phyloP scores from a whole-genome alignment of 176 grass and related monocot species.

The Thinopyrum elongatum region DNA sequence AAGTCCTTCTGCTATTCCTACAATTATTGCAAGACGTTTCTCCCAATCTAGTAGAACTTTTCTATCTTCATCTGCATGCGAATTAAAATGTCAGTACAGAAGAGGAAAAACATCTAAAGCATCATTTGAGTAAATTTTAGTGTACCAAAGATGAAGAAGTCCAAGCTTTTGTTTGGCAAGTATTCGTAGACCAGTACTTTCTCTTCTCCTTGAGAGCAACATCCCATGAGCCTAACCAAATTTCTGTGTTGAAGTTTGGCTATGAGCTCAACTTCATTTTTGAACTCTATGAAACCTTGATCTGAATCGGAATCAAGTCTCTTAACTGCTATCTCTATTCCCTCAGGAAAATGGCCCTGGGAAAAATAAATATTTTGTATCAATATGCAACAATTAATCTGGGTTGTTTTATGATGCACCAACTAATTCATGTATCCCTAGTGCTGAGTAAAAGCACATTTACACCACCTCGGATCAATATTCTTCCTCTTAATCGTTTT shows the following conservation, averaged over 20 bases:
- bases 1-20: constrained; percentile 46
- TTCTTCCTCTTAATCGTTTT: neutral
- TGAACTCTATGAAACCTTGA: constrained; percentile 18
- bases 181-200: constrained; percentile 68
- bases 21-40: constrained; percentile 29
- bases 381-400: neutral
- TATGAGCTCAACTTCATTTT: constrained; percentile 25
- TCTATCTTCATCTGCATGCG: constrained; percentile 24
- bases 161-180: constrained; percentile 74
- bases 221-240: constrained; percentile 14
- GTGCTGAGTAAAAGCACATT: neutral
- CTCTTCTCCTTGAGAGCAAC: constrained; percentile 46
- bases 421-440: neutral
- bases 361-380: neutral
- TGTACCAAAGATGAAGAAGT: constrained; percentile 65
- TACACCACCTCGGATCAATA: neutral
- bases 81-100: neutral
- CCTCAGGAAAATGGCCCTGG: neutral
- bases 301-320: constrained; percentile 7
- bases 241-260: constrained; percentile 20
- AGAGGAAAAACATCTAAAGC: neutral
- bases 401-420: constrained; percentile 15
- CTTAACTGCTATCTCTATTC: constrained; percentile 13
- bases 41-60: constrained; percentile 33
- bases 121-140: too few relatives aligned